phyloP scores from a whole-genome alignment of 2,329 filamentous ascomycete genomes.

The Capronia coronata region DNA sequence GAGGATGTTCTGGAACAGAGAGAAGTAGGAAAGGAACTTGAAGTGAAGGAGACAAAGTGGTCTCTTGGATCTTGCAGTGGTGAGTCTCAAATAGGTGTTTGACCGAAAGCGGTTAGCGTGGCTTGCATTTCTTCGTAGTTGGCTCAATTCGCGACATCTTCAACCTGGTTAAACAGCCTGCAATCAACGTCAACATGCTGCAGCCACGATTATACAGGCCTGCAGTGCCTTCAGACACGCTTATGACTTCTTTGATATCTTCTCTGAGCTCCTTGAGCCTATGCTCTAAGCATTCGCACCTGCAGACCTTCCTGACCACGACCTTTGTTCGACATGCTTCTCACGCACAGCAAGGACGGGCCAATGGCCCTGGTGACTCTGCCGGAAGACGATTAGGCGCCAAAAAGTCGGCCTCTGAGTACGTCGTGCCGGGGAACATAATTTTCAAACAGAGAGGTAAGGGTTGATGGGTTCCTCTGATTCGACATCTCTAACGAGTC shows the following conservation, averaged over 20 bases:
- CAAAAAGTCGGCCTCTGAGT: conserved; percentile 89
- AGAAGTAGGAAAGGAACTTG: neutral
- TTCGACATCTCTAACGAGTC: neutral
- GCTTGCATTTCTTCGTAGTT: neutral
- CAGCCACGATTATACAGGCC: conserved; percentile 39
- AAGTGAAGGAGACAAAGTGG: neutral
- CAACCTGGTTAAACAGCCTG: neutral
- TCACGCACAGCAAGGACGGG: conserved; percentile 59
- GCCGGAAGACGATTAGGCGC: conserved; percentile 84
- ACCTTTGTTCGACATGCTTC: conserved; percentile 52
- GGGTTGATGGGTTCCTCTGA: neutral
- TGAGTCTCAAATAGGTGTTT: neutral
- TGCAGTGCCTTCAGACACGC: conserved; percentile 36
- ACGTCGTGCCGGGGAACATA: conserved; percentile 92
- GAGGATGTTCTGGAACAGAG: neutral
- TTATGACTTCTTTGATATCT: conserved; percentile 31
- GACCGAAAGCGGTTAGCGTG: conserved; percentile 5
- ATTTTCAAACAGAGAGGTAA: conserved; percentile 78
- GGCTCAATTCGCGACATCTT: neutral
- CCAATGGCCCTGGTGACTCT: conserved; percentile 64
- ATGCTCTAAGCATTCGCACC: conserved; percentile 31
- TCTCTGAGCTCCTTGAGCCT: conserved; percentile 30
- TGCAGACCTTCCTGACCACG: conserved; percentile 30
- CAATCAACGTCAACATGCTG: conserved; percentile 32
- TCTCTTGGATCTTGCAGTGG: neutral